A percentile compares a stretch with the other conserved stretches of the same genome.
These are phyloP conservation scores for Thinopyrum elongatum DNA, from an alignment of 176 grass and related monocot species.

Conservation along the genomic window DNA sequence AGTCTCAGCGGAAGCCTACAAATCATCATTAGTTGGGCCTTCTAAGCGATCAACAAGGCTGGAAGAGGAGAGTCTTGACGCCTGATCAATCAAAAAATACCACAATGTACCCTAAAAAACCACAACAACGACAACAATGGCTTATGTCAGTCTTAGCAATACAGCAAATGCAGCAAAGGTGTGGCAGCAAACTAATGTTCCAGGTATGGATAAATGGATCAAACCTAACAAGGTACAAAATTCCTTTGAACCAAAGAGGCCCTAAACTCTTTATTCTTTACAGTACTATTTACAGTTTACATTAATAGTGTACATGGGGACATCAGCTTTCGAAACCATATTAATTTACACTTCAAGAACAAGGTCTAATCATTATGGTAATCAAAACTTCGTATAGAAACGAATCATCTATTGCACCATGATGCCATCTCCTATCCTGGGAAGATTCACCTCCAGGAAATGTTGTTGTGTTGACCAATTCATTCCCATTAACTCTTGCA, in stretches of 20 bases:
- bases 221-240: not conserved
- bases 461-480: not conserved
- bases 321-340: not conserved
- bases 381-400: not conserved
- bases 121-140: not conserved
- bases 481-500: not conserved
- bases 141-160: not conserved
- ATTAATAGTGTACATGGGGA: not conserved
- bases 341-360: conserved; percentile 19
- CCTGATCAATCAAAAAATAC: not conserved
- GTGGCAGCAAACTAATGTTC: not conserved
- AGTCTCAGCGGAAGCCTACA: not conserved
- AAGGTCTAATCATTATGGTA: not conserved
- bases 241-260: not conserved
- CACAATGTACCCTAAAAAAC: not conserved
- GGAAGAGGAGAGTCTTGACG: not conserved
- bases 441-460: not conserved
- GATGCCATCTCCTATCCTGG: not conserved
- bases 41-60: not conserved
- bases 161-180: not conserved
- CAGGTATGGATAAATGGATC: not conserved
- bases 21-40: not conserved
- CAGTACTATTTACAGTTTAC: not conserved
- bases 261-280: not conserved
- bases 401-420: not conserved